Conservation (phyloP, 345 rosid species). For the Eucalyptus sideroxylon region DNA sequence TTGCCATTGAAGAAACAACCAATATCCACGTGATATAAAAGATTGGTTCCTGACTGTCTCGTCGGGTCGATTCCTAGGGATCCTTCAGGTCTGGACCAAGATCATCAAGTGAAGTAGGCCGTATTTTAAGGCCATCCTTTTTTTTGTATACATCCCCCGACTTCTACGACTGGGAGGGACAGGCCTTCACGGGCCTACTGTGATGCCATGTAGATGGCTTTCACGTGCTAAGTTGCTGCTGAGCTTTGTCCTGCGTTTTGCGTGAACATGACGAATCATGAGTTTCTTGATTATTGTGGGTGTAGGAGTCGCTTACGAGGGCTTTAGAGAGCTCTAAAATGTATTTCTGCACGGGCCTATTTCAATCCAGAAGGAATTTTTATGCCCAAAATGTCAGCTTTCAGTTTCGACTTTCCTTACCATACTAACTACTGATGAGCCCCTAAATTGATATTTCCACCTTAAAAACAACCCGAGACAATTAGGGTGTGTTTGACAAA, state of each 20-base stretch:
- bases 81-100: background rate
- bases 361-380: background rate
- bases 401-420: background rate
- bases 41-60: background rate
- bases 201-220: background rate
- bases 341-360: background rate
- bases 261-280: background rate
- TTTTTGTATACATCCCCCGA: background rate
- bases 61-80: background rate
- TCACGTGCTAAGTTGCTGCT: background rate
- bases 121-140: background rate
- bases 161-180: background rate
- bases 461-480: background rate
- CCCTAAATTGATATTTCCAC: background rate
- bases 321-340: background rate
- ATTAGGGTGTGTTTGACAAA: accelerated
- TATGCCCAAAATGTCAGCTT: background rate
- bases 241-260: background rate
- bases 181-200: background rate
- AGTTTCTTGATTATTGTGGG: background rate
- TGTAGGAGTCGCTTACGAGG: background rate
- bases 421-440: background rate
- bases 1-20: background rate
- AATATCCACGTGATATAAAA: background rate
- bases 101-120: background rate